Conservation (phyloP, 306 rosid species). For the Lotus japonicus region DNA sequence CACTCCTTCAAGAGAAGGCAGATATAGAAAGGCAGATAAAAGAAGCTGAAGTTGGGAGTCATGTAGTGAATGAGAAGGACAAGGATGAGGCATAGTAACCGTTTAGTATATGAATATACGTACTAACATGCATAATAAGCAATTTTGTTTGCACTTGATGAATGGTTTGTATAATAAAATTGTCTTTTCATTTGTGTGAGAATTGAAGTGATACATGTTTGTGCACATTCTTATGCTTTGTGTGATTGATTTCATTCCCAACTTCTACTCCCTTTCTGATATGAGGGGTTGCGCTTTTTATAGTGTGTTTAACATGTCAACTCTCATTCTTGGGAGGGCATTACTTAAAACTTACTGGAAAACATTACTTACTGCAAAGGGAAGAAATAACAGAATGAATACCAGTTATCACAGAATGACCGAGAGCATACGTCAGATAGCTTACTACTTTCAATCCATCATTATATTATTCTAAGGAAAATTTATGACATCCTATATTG, state of each 20-base stretch:
- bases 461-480: too few relatives aligned
- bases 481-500: not conserved
- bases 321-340: not conserved
- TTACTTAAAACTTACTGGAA: too few relatives aligned
- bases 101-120: not conserved
- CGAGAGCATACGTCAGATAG: not conserved
- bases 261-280: not conserved
- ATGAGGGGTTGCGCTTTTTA: not conserved
- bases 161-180: slow-evolving; percentile 15
- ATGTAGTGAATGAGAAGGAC: slow-evolving; percentile 8
- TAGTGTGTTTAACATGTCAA: not conserved
- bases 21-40: slow-evolving; percentile 49
- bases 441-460: not conserved
- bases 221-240: not conserved
- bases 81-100: slow-evolving; percentile 4
- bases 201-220: not conserved
- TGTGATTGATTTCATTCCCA: not conserved
- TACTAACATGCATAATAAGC: not conserved
- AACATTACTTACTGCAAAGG: not conserved
- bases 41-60: slow-evolving; percentile 36
- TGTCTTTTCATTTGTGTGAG: not conserved
- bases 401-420: not conserved
- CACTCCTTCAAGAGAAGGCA: slow-evolving; percentile 40
- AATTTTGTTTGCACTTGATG: not conserved
- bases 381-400: not conserved